Conservation (phyloP, 495 filamentous ascomycete species). For the Corynascus novoguineensis region DNA sequence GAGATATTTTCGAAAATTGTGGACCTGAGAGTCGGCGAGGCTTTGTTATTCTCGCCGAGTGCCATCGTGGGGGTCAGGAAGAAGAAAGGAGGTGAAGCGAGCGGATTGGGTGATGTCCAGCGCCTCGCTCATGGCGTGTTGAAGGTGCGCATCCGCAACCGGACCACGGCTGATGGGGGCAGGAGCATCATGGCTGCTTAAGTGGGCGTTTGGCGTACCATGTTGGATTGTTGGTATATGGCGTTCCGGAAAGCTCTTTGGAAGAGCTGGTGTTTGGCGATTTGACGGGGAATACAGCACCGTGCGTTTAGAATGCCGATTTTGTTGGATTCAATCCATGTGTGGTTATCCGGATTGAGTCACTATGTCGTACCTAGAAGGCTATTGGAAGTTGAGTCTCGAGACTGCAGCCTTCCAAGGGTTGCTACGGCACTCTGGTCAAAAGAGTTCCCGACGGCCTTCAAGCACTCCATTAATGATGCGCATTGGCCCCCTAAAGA, state of each 20-base stretch:
- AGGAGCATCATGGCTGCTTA: constrained; percentile 45
- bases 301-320: background rate
- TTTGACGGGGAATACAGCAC: background rate
- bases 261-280: background rate
- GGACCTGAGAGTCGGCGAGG: constrained; percentile 55
- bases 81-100: constrained; percentile 12
- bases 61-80: constrained; percentile 44
- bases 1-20: constrained; percentile 55
- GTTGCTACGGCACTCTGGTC: too few species aligned
- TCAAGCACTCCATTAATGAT: background rate
- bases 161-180: constrained; percentile 54
- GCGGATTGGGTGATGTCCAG: constrained; percentile 17
- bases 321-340: background rate
- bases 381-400: background rate
- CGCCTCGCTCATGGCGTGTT: constrained; percentile 44
- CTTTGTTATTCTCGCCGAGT: constrained; percentile 59
- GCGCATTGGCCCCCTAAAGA: background rate
- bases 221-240: background rate
- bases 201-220: background rate
- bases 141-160: constrained; percentile 49
- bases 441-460: too few species aligned
- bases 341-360: background rate
- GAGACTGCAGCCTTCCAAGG: background rate
- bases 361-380: background rate
- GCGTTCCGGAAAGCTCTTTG: constrained; percentile 3